Evolutionary conservation across 2,329 filamentous ascomycete species (phyloP), one percentile per base, ranked within the genome.

Genomic region (Scedosporium boydii): DNA sequence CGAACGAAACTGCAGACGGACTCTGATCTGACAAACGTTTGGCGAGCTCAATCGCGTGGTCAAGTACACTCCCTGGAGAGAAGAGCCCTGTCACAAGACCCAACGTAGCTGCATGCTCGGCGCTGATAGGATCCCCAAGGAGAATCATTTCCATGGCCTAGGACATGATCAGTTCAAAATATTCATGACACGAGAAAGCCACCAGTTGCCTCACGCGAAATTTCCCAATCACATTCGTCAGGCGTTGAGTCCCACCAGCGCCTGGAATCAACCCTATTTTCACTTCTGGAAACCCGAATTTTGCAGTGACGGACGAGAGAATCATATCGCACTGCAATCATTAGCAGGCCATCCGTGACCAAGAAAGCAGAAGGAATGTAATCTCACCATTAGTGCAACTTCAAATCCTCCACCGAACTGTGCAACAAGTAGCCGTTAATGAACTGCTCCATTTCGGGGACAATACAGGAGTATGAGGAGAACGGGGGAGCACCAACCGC

Each of bases 401-500:
- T 82, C 80, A 61, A 80, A 82, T 4, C 80, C 80, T 14, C 80
- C 79, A 34, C 79, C 79, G 34, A 82, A 74, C 78, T 79, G 48
- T 10, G 29, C 44, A 44, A 12, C 6, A n/a, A 42, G 26, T 29
- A 59, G 14, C 6, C n/a, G 59, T 27, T 51, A 29, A 38, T 27
- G 34, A 51, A 48, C 6, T 21, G 44, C 44, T 48, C 27, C 14
- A 7, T 23, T 62, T 58, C 38, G 34, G 38, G 34, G 38, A 63
- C 58, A 18, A 21, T 27, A 27, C 23, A 42, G 7, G 9, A 6
- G 18, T 5, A 5, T 42, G 34, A n/a, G n/a, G 55, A 14, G 23
- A 14, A 44, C 2, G 26, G 7, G 41, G 18, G 41, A 18, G 27
- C 4, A 73, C 79, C 73, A 67, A 81, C 79, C 65, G 80, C 80